Evolutionary conservation across 371 early-diverging fungal genomes (phyloP).

Genomic region (Mucor plumbeus): DNA sequence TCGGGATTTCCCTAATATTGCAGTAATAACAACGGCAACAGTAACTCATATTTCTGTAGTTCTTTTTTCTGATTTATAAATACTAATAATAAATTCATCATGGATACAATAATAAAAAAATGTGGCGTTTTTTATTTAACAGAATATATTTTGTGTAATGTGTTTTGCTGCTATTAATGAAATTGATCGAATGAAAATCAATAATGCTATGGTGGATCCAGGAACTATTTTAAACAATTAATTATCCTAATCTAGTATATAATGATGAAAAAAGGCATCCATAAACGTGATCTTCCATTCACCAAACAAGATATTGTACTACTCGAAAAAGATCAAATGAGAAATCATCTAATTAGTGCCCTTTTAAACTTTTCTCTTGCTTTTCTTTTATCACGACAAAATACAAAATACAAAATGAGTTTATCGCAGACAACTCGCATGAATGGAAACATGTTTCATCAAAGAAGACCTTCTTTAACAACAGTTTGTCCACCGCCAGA

Average conservation of each 20-base stretch:
- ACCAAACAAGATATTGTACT: not conserved
- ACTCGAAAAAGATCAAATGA: not conserved
- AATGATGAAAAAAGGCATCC: not conserved
- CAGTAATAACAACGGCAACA: too few relatives aligned
- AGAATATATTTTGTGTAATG: not conserved
- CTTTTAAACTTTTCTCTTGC: not conserved
- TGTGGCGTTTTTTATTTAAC: not conserved
- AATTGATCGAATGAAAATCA: not conserved
- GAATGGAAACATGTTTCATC: slow-evolving; percentile 27
- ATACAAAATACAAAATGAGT: not conserved
- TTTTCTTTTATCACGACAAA: not conserved
- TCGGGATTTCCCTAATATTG: too few relatives aligned
- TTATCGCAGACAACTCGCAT: not conserved
- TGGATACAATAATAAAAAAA: too few relatives aligned
- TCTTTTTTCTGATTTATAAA: too few relatives aligned
- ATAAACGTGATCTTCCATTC: slow-evolving; percentile 9
- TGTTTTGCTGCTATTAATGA: not conserved
- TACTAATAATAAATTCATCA: too few relatives aligned
- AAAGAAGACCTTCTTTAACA: slow-evolving; percentile 42
- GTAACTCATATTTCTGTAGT: too few relatives aligned
- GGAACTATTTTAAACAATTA: not conserved
- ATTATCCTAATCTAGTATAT: slow-evolving; percentile 3
- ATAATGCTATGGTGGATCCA: not conserved
- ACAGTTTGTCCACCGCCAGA: slow-evolving; percentile 37
- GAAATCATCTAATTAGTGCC: not conserved